Base-by-base conservation (phyloP, 306 rosid species). In the Quercus mongolica region DNA sequence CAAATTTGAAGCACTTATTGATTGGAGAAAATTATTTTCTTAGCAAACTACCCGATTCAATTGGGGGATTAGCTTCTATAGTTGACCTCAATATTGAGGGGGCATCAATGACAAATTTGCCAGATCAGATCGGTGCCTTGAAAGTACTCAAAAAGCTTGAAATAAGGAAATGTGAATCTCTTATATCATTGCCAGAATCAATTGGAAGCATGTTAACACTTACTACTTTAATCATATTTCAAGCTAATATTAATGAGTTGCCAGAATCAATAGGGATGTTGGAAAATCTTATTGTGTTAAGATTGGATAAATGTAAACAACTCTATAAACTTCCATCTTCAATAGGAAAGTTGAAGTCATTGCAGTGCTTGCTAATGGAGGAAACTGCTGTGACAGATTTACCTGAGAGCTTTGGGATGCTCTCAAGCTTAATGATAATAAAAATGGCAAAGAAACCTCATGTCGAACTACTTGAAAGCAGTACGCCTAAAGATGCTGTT, bases 341-440 rank as follows among this genome's bases (percentile, higher is more conserved):
- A 76, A 84, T 87, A 10, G 97, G 94, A 59, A 75, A 83, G 8
- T 75, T 90, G 63, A 85, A 67, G 70, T 88, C 90, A 52, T 77
- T 92, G 75, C 78, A 69, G 55, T 86, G 72, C 41, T 63, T 92
- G 65, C 17, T 7, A 35, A 88, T 92, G 89, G 84, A 20, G 77
- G 90, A 85, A 68, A 89, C 90, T 0, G 83, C 81, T 21, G 69
- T 90, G 67, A 69, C 74, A n/a, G 86, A 84, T 70, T 80, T 92
- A 76, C 97, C 97, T 4, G 88, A 86, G 76, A 88, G 84, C 73
- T 91, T 91, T 21, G 91, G 92, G 35, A 85, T 61, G 90, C 94
- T 89, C 62, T 80, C 92, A 51, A 83, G 46, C 55, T 85, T 91
- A 77, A 85, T 79, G 81, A 81, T 67, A 73, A 67, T 92, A 64